Evolutionary conservation across 805 yeast genomes (phyloP).

Genomic region (Teunomyces pallodes): DNA sequence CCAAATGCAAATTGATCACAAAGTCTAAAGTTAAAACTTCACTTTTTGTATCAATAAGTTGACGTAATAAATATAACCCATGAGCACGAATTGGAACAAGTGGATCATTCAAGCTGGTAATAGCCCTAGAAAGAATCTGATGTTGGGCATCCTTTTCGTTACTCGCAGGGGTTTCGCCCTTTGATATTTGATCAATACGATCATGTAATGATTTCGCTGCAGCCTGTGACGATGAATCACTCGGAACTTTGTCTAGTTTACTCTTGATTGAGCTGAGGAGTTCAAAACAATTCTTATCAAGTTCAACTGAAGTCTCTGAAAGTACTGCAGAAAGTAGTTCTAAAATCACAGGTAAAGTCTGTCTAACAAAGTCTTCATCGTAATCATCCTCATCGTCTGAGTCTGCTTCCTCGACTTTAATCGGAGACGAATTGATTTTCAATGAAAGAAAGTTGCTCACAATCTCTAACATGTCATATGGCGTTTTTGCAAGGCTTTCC

Average conservation of each 20-base stretch:
- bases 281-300: slow-evolving; percentile 26
- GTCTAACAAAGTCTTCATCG: slow-evolving; percentile 15
- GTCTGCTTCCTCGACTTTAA: slow-evolving; percentile 15
- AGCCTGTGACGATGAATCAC: slow-evolving; percentile 5
- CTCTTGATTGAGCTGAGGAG: slow-evolving; percentile 28
- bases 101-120: slow-evolving; percentile 69
- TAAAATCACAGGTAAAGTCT: slow-evolving; percentile 27
- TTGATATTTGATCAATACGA: slow-evolving; percentile 27
- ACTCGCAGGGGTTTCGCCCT: slow-evolving; percentile 22
- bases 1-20: slow-evolving; percentile 59
- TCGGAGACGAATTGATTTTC: slow-evolving; percentile 12
- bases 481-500: slow-evolving; percentile 52
- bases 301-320: slow-evolving; percentile 25
- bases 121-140: slow-evolving; percentile 53
- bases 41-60: slow-evolving; percentile 51
- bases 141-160: slow-evolving; percentile 32
- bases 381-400: slow-evolving; percentile 30
- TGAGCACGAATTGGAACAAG: slow-evolving; percentile 83
- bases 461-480: slow-evolving; percentile 52
- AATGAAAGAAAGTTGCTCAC: slow-evolving; percentile 29
- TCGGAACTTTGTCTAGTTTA: not conserved
- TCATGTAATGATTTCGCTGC: slow-evolving; percentile 25
- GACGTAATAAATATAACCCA: slow-evolving; percentile 67
- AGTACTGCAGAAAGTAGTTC: slow-evolving; percentile 38
- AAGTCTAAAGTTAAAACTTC: slow-evolving; percentile 48